Conservation (phyloP, 192 early-diverging fungal species). For the Gorgonomyces haynaldii region DNA sequence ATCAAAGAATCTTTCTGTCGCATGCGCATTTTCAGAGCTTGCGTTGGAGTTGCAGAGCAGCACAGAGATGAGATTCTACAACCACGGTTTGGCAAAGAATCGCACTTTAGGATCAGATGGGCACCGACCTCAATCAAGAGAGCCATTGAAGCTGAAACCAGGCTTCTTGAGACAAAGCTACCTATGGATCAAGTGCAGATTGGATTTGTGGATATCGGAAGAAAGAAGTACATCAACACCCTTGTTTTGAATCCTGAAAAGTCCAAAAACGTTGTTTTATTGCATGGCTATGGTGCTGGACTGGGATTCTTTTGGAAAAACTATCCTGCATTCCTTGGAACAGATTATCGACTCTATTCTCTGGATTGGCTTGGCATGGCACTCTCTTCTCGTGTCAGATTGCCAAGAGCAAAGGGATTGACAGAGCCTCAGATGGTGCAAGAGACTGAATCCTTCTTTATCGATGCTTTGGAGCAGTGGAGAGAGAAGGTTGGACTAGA, state of each 20-base stretch:
- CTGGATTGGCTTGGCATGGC: slow-evolving; percentile 98
- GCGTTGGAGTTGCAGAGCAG: too few species aligned
- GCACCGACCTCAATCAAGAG: slow-evolving; percentile 11
- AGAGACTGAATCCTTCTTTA: slow-evolving; percentile 70
- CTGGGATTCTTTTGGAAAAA: slow-evolving; percentile 63
- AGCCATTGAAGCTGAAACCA: slow-evolving; percentile 41
- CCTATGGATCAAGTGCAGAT: slow-evolving; percentile 20
- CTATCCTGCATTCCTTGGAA: slow-evolving; percentile 28
- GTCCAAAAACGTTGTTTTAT: slow-evolving; percentile 49
- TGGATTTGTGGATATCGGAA: slow-evolving; percentile 41
- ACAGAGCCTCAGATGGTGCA: slow-evolving; percentile 17
- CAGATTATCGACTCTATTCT: slow-evolving; percentile 49
- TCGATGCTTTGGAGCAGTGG: slow-evolving; percentile 85
- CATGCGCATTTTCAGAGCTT: too few species aligned
- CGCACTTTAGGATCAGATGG: too few species aligned
- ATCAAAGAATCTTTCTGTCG: too few species aligned
- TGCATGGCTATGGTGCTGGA: slow-evolving; percentile 72
- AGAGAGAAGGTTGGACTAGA: slow-evolving; percentile 63
- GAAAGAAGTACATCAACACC: slow-evolving; percentile 45
- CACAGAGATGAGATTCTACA: too few species aligned
- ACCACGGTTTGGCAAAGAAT: too few species aligned
- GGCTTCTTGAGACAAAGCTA: slow-evolving; percentile 18
- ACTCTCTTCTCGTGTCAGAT: slow-evolving; percentile 65
- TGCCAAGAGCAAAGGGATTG: slow-evolving; percentile 35
- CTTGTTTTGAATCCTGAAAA: slow-evolving; percentile 19